phyloP scores from a whole-genome alignment of 2,329 filamentous ascomycete genomes.

The Verruconis gallopava region DNA sequence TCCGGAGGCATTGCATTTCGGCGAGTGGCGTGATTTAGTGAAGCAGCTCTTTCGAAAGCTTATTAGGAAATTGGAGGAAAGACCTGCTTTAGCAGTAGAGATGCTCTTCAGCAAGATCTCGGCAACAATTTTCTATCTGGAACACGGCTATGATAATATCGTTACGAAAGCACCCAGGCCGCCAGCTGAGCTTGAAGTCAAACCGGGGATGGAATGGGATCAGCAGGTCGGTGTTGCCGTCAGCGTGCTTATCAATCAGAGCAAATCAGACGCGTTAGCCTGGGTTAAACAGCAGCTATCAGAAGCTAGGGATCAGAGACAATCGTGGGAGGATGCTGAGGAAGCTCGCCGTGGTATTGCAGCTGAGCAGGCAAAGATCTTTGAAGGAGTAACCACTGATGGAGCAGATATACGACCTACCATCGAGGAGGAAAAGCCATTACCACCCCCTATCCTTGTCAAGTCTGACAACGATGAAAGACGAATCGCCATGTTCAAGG shows the following conservation, averaged over 20 bases:
- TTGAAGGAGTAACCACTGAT: background rate
- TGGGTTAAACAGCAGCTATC: constrained; percentile 68
- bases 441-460: constrained; percentile 41
- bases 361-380: background rate
- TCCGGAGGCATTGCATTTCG: constrained; percentile 51
- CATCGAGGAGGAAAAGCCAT: constrained; percentile 15
- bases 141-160: constrained; percentile 81
- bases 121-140: constrained; percentile 71
- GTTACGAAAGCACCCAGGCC: constrained; percentile 52
- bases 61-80: constrained; percentile 70
- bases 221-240: constrained; percentile 70
- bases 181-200: constrained; percentile 74
- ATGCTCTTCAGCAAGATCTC: constrained; percentile 90
- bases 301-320: constrained; percentile 57
- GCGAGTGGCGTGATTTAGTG: constrained; percentile 83
- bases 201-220: constrained; percentile 49
- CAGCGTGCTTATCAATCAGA: constrained; percentile 65
- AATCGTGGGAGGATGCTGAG: constrained; percentile 63
- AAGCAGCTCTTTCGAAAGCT: constrained; percentile 74
- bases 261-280: constrained; percentile 58
- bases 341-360: constrained; percentile 41
- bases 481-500: constrained; percentile 71
- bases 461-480: constrained; percentile 41
- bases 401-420: background rate
- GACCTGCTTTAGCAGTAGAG: constrained; percentile 76